Conservation (phyloP, 2,329 filamentous ascomycete species). For the Aspergillus brunneoviolaceus region DNA sequence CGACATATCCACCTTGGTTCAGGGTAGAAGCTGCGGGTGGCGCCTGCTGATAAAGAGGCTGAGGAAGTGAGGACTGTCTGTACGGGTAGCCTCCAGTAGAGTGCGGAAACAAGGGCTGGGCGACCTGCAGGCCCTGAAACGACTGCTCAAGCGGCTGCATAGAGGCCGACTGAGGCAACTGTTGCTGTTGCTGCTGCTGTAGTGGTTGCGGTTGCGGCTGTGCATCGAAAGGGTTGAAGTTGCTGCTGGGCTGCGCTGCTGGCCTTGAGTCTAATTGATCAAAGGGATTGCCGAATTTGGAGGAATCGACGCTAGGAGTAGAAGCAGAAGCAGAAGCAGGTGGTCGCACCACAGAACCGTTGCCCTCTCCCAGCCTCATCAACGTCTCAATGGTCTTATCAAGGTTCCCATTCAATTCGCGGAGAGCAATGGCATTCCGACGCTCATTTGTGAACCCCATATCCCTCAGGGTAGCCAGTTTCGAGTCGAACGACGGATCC, state of each 20-base stretch:
- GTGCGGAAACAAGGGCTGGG: slow-evolving; percentile 70
- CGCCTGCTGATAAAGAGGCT: slow-evolving; percentile 42
- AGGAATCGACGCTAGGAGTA: slow-evolving; percentile 20
- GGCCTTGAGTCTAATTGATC: slow-evolving; percentile 52
- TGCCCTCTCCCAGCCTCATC: slow-evolving; percentile 71
- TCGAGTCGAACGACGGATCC: slow-evolving; percentile 61
- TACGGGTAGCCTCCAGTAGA: slow-evolving; percentile 64
- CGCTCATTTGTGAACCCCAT: slow-evolving; percentile 90
- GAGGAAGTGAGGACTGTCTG: slow-evolving; percentile 41
- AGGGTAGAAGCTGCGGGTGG: slow-evolving; percentile 41
- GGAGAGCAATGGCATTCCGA: slow-evolving; percentile 76
- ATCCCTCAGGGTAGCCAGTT: slow-evolving; percentile 73
- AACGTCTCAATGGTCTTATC: slow-evolving; percentile 84
- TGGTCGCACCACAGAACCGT: slow-evolving; percentile 52
- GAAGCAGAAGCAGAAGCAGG: slow-evolving; percentile 60
- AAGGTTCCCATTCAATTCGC: slow-evolving; percentile 78
- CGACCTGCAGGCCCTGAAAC: slow-evolving; percentile 73
- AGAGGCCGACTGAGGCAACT: slow-evolving; percentile 25
- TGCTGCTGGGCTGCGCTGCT: slow-evolving; percentile 29
- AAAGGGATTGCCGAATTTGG: slow-evolving; percentile 64
- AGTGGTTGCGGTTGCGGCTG: slow-evolving; percentile 30
- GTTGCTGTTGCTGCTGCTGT: slow-evolving; percentile 19
- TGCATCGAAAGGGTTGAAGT: slow-evolving; percentile 70
- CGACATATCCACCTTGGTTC: slow-evolving; percentile 35
- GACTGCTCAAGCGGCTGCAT: slow-evolving; percentile 60